phyloP scores from a whole-genome alignment of 169 alveolate species.

The Cyclospora cayetanensis region DNA sequence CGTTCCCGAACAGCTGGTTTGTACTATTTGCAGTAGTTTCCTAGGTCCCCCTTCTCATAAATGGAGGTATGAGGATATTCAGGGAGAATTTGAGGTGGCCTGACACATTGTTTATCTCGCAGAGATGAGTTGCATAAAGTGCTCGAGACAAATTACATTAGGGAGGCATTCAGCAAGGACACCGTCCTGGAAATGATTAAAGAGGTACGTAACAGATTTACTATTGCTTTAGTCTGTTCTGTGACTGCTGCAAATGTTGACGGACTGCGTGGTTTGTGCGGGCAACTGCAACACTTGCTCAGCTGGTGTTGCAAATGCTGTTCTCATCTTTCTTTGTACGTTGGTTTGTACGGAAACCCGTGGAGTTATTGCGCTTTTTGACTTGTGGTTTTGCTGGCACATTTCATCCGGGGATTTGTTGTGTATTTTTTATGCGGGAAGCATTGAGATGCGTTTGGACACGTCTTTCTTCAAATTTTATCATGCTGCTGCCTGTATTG shows the following conservation, averaged over 20 bases:
- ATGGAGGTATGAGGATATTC: neutral
- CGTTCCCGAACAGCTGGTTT: neutral
- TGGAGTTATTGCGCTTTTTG: too few relatives aligned
- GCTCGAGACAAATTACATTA: conserved; percentile 72
- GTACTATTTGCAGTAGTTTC: neutral
- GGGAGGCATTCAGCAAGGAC: conserved; percentile 78
- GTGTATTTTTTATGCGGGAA: too few relatives aligned
- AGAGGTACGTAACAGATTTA: conserved; percentile 81
- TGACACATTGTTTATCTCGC: neutral
- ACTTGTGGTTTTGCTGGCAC: neutral
- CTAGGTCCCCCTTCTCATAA: neutral
- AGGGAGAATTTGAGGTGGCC: neutral
- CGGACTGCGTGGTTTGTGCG: too few relatives aligned
- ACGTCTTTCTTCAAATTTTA: too few relatives aligned
- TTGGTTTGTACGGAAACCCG: too few relatives aligned
- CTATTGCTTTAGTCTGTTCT: too few relatives aligned
- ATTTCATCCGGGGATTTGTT: neutral
- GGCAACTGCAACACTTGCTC: too few relatives aligned
- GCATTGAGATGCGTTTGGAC: too few relatives aligned
- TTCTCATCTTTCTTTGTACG: too few relatives aligned
- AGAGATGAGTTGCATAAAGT: conserved; percentile 79
- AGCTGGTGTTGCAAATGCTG: too few relatives aligned
- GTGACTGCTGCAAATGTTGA: too few relatives aligned
- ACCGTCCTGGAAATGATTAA: conserved; percentile 79
- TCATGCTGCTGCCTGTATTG: too few relatives aligned